phyloP scores from a whole-genome alignment of 2,329 filamentous ascomycete species.

The Xylaria sp. region DNA sequence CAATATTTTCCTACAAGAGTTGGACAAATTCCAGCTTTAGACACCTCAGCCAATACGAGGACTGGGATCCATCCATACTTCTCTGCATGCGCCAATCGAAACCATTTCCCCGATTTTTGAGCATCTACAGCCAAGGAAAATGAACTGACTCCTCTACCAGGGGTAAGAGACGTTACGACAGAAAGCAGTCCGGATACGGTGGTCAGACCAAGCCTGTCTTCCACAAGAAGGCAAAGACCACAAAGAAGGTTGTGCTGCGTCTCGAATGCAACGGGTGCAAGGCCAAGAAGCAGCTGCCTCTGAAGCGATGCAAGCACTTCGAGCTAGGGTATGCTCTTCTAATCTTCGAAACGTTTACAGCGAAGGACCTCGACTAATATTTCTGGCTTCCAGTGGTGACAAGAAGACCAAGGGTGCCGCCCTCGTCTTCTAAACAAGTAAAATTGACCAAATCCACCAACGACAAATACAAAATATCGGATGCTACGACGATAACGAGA shows the following conservation, averaged over 20 bases:
- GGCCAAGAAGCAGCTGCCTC: constrained; percentile 95
- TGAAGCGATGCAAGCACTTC: constrained; percentile 99
- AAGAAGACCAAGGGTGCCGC: constrained; percentile 99
- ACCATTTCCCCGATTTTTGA: neutral
- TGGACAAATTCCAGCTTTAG: neutral
- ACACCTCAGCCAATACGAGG: neutral
- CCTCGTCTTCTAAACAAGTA: constrained; percentile 87
- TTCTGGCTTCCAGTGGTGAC: constrained; percentile 79
- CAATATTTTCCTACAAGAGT: neutral
- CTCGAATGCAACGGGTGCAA: constrained; percentile 98
- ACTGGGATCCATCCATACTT: neutral
- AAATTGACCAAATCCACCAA: constrained; percentile 24
- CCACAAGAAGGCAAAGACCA: constrained; percentile 99
- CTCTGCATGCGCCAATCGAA: neutral
- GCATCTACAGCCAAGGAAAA: neutral
- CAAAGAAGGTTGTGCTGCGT: constrained; percentile 99
- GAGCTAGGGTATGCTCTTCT: constrained; percentile 85
- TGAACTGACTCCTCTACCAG: constrained; percentile 23
- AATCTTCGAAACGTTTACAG: neutral
- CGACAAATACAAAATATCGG: constrained; percentile 38
- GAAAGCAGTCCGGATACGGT: constrained; percentile 35
- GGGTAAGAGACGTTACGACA: constrained; percentile 40
- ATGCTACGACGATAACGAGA: constrained; percentile 42
- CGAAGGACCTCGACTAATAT: constrained; percentile 21
- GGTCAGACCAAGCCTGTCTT: constrained; percentile 96